Base-by-base conservation (phyloP, 768 basidiomycete species). In the Aureoboletus auriporus region DNA sequence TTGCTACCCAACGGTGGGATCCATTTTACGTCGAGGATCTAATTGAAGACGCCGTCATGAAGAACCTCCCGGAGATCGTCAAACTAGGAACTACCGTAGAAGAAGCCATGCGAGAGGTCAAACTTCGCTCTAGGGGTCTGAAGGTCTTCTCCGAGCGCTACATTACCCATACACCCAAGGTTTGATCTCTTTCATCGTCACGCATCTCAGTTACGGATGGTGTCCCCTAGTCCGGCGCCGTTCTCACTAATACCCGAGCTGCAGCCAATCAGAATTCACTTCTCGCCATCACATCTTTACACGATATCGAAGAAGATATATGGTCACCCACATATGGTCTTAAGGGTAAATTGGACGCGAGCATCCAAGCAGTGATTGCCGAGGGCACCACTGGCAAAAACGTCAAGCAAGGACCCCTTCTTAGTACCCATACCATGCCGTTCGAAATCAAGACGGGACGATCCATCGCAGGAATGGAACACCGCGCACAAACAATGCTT, bases 381-480 rank as follows among this genome's bases (percentile, higher is more conserved):
- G 82, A 83, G 44, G 66, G 66, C 26, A 72, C 61, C 50, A 33
- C 51, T 12, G 63, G 64, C 31, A 55, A 56, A 9, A 3, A 39
- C 14, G 23, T 17, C 45, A 59, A 61, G 14, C 48, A 47, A 34
- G 28, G 60, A 54, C 60, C 48, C 36, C 44, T 58, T n/a, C 50
- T 62, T 33, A 57, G 51, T 17, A 46, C 55, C 45, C 48, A 68
- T 57, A 53, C 61, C 41, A 74, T 86, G 56, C 95, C 95, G 1
- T 83, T 99, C 45, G 96, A 99, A 66, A 91, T 99, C 69, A 99
- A 99, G 70, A 99, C 96, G 0, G 96, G 96, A 2, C 77, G 87
- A 28, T 71, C 85, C 0, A 71, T 79, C 8, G 85, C 82, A 0
- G 78, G 79, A 2, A 83, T 93, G 81, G 93, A 95, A 55, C 95